Base-by-base conservation (phyloP, 148 eudicot genomes). In the Arctostaphylos glauca region DNA sequence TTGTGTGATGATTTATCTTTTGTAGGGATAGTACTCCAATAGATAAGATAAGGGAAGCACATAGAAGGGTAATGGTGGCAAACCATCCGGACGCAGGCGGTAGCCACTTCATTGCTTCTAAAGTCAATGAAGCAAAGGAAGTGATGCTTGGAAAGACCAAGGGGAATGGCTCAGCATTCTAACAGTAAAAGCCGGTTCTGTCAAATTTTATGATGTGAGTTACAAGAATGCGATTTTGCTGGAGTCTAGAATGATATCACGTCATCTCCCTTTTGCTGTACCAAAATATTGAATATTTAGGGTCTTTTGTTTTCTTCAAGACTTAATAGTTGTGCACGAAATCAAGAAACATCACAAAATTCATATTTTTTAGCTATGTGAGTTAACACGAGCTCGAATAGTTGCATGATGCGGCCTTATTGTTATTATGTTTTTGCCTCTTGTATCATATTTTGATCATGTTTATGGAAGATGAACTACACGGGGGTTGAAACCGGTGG, bases 61-160 rank as follows among this genome's bases (percentile, higher is more conserved):
- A 89, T 78, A 85, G 89, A 85, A 78, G 83, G 77, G 86, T 89
- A 46, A 89, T 89, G 87, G 89, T 89, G 19, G 91, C 89, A 21
- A 89, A 89, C 66, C 91, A 89, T 83, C 91, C 91, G 5, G 91
- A 89, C 62, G 91, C 88, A 55, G 91, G 91, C 43, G 91, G 91
- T 78, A 89, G 91, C 89, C 88, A 89, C 82, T 89, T 87, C 78
- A 88, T 89, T 81, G 91, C 91, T 74, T 89, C 89, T 80, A 89
- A 89, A 80, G 84, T 89, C 25, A 89, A 89, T 52, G 91, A 89
- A 85, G 91, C 91, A 44, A 89, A 89, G 76, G 91, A 89, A 10
- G 3, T 87, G 70, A 23, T 89, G 86, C 85, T 89, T 54, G 86
- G 91, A 67, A 89, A 84, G 81, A 54, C 46, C 73, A 75, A 83